These are phyloP conservation scores for Lentinus brumalis DNA, from an alignment of 768 basidiomycete genomes.

Conservation along the genomic window DNA sequence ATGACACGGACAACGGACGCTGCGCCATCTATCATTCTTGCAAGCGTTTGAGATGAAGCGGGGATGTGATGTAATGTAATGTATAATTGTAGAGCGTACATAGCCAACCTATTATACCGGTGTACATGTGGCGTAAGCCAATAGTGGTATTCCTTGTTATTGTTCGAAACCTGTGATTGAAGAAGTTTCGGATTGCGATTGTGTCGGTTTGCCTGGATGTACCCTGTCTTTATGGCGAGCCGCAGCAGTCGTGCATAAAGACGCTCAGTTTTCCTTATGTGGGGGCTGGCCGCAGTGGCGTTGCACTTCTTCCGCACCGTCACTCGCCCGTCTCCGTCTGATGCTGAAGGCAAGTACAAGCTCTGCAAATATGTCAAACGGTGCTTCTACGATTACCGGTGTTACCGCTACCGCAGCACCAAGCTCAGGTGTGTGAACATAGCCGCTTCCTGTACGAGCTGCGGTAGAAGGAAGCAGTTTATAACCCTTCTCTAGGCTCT, in stretches of 20 bases:
- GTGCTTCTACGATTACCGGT: background rate
- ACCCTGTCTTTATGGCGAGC: background rate
- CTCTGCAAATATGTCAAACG: background rate
- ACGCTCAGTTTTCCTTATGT: background rate
- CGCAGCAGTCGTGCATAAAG: background rate
- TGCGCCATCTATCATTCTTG: conserved; percentile 1
- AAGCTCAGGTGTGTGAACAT: background rate
- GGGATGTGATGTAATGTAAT: no score
- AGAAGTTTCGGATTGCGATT: no score
- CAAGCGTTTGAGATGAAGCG: background rate
- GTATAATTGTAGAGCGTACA: no score
- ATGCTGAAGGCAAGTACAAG: background rate
- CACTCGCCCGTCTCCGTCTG: background rate
- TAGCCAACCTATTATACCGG: no score
- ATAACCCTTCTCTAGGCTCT: conserved; percentile 4
- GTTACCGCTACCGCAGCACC: conserved; percentile 14
- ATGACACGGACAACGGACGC: background rate
- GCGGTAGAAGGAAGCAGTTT: conserved; percentile 10
- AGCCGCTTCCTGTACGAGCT: background rate
- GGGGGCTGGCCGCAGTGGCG: background rate
- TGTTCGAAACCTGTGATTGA: no score
- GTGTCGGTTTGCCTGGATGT: background rate
- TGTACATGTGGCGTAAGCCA: no score
- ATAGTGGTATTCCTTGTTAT: no score
- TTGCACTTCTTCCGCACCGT: background rate